Percentiles rank a stretch among this genome's conserved stretches.
Conservation (phyloP, 2,329 filamentous ascomycete species). For the Neophaeococcomyces aloes region DNA sequence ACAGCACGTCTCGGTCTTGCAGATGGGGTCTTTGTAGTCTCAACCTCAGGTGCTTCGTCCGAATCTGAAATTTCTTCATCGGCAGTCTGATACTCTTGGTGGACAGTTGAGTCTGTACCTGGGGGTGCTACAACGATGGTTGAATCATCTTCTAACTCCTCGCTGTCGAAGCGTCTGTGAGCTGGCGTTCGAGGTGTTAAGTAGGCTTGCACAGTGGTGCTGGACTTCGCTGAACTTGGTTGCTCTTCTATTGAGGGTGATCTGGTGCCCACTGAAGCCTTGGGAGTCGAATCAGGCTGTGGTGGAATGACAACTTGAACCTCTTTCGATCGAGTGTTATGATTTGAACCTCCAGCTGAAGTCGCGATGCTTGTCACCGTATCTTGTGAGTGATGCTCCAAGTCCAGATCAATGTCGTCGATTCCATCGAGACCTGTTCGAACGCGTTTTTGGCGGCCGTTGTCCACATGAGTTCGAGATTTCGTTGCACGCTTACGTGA, state of each 20-base stretch:
- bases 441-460: neutral
- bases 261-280: neutral
- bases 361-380: neutral
- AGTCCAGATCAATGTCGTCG: neutral
- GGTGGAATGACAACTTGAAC: neutral
- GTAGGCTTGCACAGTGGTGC: slow-evolving; percentile 2
- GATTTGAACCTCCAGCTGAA: neutral
- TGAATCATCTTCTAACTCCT: slow-evolving; percentile 8
- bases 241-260: neutral
- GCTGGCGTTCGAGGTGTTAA: slow-evolving; percentile 2
- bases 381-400: no score
- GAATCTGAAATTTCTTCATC: slow-evolving; percentile 6
- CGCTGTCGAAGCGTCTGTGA: slow-evolving; percentile 13
- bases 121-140: slow-evolving; percentile 4
- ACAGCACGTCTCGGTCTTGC: neutral
- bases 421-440: neutral
- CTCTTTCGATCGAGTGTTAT: neutral
- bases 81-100: slow-evolving; percentile 1
- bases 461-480: neutral
- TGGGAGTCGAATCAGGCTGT: slow-evolving; percentile 1
- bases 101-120: slow-evolving; percentile 4
- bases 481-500: neutral
- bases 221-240: neutral
- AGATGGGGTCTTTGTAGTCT: slow-evolving; percentile 7
- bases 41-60: slow-evolving; percentile 12